Percentiles rank a stretch among this genome's conserved stretches.
Conservation (phyloP, 2,329 filamentous ascomycete species). For the Clonostachys rhizophaga region DNA sequence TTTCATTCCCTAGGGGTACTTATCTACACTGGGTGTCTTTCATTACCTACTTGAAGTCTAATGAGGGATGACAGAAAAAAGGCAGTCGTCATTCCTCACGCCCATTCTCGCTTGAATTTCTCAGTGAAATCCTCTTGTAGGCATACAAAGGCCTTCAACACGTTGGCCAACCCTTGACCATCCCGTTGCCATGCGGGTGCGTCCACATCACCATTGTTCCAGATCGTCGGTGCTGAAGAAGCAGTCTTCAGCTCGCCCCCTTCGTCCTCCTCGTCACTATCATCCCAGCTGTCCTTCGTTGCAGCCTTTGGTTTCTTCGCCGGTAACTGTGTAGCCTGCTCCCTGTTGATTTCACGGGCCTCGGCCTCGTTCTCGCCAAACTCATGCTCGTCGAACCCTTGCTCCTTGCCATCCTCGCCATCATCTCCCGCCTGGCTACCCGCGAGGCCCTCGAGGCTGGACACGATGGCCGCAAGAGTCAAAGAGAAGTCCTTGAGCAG, state of each 20-base stretch:
- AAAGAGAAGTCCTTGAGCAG: conserved; percentile 55
- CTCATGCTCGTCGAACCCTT: conserved; percentile 37
- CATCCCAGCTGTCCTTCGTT: conserved; percentile 40
- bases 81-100: conserved; percentile 23
- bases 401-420: conserved; percentile 15
- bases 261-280: conserved; percentile 19
- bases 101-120: conserved; percentile 60
- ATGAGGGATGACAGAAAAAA: too few species aligned
- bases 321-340: conserved; percentile 2
- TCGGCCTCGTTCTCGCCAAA: conserved; percentile 36
- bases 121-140: conserved; percentile 56
- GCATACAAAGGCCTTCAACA: conserved; percentile 50
- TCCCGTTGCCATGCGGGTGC: conserved; percentile 1
- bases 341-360: conserved; percentile 8
- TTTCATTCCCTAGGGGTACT: too few species aligned
- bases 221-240: not conserved
- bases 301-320: conserved; percentile 3
- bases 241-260: conserved; percentile 8
- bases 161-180: not conserved
- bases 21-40: too few species aligned
- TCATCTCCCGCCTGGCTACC: conserved; percentile 30
- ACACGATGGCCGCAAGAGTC: conserved; percentile 66
- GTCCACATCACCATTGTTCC: not conserved
- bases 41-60: too few species aligned
- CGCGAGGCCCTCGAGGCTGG: conserved; percentile 53